Evolutionary conservation across 2,329 filamentous ascomycete species (phyloP).

Genomic region (Botryotinia narcissicola): DNA sequence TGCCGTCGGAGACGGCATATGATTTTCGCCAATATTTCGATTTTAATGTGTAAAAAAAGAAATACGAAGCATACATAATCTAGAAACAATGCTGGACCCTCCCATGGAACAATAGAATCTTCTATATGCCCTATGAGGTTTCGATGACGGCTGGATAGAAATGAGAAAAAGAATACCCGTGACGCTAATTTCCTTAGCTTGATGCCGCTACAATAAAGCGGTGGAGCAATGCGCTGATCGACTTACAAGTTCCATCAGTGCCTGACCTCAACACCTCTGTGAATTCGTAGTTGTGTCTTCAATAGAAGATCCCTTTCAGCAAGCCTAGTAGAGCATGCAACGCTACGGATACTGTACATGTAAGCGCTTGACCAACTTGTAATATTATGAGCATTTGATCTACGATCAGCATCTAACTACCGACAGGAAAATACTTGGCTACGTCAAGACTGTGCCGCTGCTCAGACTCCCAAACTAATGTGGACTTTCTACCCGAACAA

Average conservation of each 20-base stretch:
- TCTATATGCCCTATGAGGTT: not conserved
- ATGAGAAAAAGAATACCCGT: not conserved
- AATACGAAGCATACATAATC: not conserved
- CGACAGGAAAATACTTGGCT: slow-evolving; percentile 8
- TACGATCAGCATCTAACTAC: slow-evolving; percentile 5
- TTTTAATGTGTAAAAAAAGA: not conserved
- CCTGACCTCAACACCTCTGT: not conserved
- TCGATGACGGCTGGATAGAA: not conserved
- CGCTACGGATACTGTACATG: not conserved
- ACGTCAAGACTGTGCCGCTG: slow-evolving; percentile 6
- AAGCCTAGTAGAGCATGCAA: not conserved
- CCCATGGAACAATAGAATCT: slow-evolving; percentile 5
- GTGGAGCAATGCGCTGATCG: not conserved
- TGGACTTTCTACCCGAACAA: not conserved
- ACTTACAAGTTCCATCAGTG: not conserved
- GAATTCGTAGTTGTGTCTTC: not conserved
- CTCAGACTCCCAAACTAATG: not conserved
- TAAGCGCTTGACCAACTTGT: slow-evolving; percentile 2
- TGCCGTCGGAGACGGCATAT: not conserved
- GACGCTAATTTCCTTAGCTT: not conserved
- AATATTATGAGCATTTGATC: slow-evolving; percentile 2
- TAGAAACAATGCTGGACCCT: not conserved
- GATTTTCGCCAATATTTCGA: not conserved
- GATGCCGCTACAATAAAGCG: not conserved
- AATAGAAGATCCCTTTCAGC: not conserved